phyloP scores from a whole-genome alignment of 1,284 basidiomycete genomes.

The Sanghuangporus sanghuang region DNA sequence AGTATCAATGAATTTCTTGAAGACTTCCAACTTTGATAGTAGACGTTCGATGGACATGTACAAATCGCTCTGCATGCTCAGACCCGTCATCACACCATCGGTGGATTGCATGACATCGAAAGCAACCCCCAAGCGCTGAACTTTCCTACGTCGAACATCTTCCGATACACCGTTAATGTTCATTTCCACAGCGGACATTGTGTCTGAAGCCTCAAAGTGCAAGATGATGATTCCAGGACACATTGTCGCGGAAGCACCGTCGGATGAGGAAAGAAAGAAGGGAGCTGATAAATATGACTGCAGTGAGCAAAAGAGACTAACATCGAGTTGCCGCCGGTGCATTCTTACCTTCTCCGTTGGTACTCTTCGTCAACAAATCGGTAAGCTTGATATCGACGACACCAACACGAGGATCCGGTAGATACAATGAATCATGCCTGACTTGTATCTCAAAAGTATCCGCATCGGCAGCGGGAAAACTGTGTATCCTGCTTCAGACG shows the following conservation, averaged over 20 bases:
- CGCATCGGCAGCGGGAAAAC: not conserved
- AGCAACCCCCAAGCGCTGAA: not conserved
- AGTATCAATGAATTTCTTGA: not conserved
- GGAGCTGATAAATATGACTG: not conserved
- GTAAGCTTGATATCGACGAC: not conserved
- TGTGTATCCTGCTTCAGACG: not conserved
- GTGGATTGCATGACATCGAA: not conserved
- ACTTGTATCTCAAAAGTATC: not conserved
- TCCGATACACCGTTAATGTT: not conserved
- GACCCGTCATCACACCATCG: not conserved
- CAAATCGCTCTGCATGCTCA: not conserved
- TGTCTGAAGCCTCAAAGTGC: not conserved
- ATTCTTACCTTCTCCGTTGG: not conserved
- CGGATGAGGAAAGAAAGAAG: not conserved
- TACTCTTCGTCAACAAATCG: not conserved
- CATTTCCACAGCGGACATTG: not conserved
- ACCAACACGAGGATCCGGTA: not conserved
- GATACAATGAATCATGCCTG: not conserved
- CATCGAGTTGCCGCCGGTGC: too few species aligned
- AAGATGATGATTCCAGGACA: too few species aligned
- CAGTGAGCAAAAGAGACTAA: not conserved
- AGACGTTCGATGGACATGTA: not conserved
- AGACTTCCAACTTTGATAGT: not conserved
- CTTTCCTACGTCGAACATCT: not conserved
- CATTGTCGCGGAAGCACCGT: too few species aligned